Evolutionary conservation across 75 land plant genomes (phyloP), one percentile per base, ranked within the genome.

Genomic region (Selaginella tamariscina): DNA sequence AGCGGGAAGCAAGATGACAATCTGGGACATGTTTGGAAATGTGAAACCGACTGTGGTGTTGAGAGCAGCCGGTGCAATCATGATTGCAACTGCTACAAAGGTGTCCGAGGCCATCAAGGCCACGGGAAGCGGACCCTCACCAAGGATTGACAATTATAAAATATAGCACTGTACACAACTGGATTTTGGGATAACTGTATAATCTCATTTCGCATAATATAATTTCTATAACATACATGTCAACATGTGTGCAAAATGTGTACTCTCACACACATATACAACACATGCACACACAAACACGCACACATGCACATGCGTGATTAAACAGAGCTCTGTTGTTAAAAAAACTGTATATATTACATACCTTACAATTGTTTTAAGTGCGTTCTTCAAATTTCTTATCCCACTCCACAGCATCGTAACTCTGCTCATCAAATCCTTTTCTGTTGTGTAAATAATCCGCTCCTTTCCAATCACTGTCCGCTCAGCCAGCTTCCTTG

Each of bases 341-440:
- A n/a, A n/a, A n/a, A n/a, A n/a, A n/a, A n/a, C n/a, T n/a, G n/a
- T n/a, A n/a, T n/a, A n/a, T n/a, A n/a, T n/a, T n/a, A n/a, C n/a
- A n/a, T n/a, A n/a, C n/a, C n/a, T n/a, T n/a, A n/a, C n/a, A 39
- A 15, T 39, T 39, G 49, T 39, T 39, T 15, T 15, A 5, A 5
- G 49, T 39, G 11, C 49, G 5, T 39, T 88, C 83, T 64, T 73
- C 74, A 29, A 88, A 82, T 68, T 73, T 81, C 69, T 63, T 65
- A 5, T 91, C 94, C 97, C 94, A 88, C n/a, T 91, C 94, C 73
- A 65, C 78, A 60, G 82, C 77, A 29, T 91, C 97, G 68, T 73
- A 84, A 22, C 83, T 80, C 77, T 91, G 97, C 2, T 84, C 94
- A 63, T 20, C 0, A 84, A 56, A 26, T 91, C 97, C 68, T 67